These are phyloP conservation scores for Akanthomyces uredinophilus DNA, from an alignment of 2,329 filamentous ascomycete species.

Conservation along the genomic window DNA sequence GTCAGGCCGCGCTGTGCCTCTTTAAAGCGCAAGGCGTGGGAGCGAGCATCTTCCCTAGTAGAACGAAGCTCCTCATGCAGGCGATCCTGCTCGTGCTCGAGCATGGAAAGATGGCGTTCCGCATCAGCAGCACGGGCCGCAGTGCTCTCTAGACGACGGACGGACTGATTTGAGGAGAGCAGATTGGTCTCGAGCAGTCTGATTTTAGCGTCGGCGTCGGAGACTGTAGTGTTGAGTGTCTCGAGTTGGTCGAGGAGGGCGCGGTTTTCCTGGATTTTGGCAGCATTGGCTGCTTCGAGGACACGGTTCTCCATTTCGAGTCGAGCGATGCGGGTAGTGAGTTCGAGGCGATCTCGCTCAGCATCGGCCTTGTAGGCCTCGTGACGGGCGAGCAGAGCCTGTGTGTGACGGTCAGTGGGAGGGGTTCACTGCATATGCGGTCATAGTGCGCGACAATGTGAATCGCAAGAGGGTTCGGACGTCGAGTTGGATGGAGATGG, in stretches of 20 bases:
- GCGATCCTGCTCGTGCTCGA: conserved; percentile 76
- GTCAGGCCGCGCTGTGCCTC: conserved; percentile 74
- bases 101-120: conserved; percentile 70
- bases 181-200: conserved; percentile 71
- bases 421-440: conserved; percentile 6
- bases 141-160: conserved; percentile 68
- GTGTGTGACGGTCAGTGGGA: conserved; percentile 41
- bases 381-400: conserved; percentile 89
- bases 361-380: conserved; percentile 92
- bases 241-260: conserved; percentile 79
- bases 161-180: conserved; percentile 69
- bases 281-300: conserved; percentile 71
- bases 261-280: conserved; percentile 77
- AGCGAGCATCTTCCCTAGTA: conserved; percentile 69
- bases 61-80: conserved; percentile 63
- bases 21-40: conserved; percentile 77
- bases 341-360: conserved; percentile 72
- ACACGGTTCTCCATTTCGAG: conserved; percentile 70
- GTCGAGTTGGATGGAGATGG: not conserved
- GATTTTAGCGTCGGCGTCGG: conserved; percentile 75
- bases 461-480: not conserved
- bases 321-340: conserved; percentile 66
- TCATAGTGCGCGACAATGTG: not conserved
- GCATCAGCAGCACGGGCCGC: conserved; percentile 71
- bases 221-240: conserved; percentile 69